phyloP scores from a whole-genome alignment of 495 filamentous ascomycete species.

The Tuber indicum region DNA sequence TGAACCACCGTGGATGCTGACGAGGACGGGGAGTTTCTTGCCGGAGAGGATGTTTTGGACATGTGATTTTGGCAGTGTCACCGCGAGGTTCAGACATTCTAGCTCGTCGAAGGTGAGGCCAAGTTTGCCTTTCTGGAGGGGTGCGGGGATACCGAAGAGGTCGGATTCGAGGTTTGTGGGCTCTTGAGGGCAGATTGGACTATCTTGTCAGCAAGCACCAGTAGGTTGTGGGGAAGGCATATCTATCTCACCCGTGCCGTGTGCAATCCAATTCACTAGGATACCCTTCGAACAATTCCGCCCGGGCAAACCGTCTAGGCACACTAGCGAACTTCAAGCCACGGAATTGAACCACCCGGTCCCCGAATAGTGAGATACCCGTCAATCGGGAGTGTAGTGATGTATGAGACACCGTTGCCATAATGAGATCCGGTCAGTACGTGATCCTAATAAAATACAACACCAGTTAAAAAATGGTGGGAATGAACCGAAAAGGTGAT shows the following conservation, averaged over 20 bases:
- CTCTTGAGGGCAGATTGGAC: neutral
- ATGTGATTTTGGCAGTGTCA: neutral
- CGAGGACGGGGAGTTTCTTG: slow-evolving; percentile 13
- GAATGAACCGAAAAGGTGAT: neutral
- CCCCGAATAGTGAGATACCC: neutral
- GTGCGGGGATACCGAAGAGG: neutral
- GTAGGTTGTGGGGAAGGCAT: neutral
- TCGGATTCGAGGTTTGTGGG: neutral
- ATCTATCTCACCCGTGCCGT: neutral
- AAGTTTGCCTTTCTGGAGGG: neutral
- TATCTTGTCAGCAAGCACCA: neutral
- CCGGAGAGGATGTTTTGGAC: neutral
- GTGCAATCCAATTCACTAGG: neutral
- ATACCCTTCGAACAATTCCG: neutral
- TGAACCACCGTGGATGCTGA: slow-evolving; percentile 17
- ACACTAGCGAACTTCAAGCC: neutral
- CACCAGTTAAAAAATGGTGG: neutral
- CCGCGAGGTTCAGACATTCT: neutral
- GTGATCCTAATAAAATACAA: neutral
- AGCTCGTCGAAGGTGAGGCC: neutral
- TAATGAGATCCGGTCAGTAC: neutral
- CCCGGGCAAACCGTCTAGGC: neutral
- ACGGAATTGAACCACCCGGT: neutral
- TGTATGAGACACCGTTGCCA: neutral
- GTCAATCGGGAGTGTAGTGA: neutral